Base-by-base conservation (phyloP, 2,329 filamentous ascomycete species). In the Arthrobotrys iridis region DNA sequence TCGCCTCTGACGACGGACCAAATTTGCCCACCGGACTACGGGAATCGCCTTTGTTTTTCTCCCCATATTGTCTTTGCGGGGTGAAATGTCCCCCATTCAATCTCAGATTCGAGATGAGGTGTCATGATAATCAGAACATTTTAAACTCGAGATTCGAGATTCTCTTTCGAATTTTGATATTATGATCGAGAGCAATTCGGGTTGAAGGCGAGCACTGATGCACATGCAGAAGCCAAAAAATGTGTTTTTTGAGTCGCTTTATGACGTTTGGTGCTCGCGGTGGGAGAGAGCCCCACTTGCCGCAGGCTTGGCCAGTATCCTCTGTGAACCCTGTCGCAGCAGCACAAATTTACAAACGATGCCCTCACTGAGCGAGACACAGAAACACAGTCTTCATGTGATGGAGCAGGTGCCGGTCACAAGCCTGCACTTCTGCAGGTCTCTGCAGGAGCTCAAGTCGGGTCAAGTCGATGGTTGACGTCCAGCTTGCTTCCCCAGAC, bases 21-120 rank as follows among this genome's bases (percentile, higher is more conserved):
- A 64, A 71, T 57, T 55, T 55, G 66, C 48, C 58, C 22, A 40
- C 66, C 66, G 66, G 66, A 63, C 66, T 40, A 71, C 58, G 46
- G 66, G 66, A 71, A 28, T 43, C 20, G 35, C 33, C 26, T 59
- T 45, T 43, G 35, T 59, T 41, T 43, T 28, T 40, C 35, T 37
- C 37, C 20, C 15, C 15, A 59, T 59, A 7, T 26, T 28, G n/a
- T 13, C 35, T 22, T 18, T n/a, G n/a, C n/a, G n/a, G n/a, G n/a
- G 35, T 28, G 40, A 35, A 18, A 20, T 10, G 22, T 28, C 26
- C 15, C 22, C 26, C 15, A 28, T 58, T 15, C 30, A n/a, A 45
- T 30, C 40, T 59, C 35, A 28, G 35, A 30, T 22, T 22, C 18
- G 35, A 59, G 35, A 45, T 18, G 40, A n/a, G 18, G 43, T 43